phyloP scores from a whole-genome alignment of 768 basidiomycete genomes.

The Podaxis rugospora region DNA sequence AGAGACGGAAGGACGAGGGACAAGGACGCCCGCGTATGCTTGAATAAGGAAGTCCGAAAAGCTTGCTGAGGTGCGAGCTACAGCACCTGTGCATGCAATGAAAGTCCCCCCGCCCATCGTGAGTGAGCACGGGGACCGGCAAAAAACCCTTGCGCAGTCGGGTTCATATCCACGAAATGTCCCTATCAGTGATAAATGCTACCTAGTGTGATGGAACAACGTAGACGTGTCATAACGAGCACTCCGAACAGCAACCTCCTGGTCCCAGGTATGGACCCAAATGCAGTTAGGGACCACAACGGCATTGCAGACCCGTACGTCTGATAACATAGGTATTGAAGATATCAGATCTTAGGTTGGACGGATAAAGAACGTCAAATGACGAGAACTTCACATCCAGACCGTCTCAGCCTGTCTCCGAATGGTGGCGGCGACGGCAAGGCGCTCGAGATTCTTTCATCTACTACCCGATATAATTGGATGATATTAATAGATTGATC shows the following conservation, averaged over 20 bases:
- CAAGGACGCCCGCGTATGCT: not conserved
- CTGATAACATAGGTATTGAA: not conserved
- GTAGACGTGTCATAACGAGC: not conserved
- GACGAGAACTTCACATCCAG: not conserved
- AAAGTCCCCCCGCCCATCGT: not conserved
- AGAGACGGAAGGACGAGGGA: not conserved
- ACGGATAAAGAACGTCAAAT: constrained; percentile 1
- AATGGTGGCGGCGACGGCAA: not conserved
- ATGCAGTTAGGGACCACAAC: not conserved
- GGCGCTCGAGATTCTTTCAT: not conserved
- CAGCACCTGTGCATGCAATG: not conserved
- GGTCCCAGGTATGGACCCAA: not conserved
- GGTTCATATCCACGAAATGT: not conserved
- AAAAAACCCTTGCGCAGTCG: not conserved
- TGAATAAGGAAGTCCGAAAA: not conserved
- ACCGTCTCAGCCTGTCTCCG: not conserved
- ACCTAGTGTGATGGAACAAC: not conserved
- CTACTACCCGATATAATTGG: constrained; percentile 5
- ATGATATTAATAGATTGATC: constrained; percentile 9
- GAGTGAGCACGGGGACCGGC: not conserved
- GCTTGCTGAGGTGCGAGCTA: not conserved
- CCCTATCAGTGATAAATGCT: not conserved
- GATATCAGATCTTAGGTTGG: not conserved
- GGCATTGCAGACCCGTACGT: not conserved
- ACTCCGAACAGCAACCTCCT: not conserved